Percentiles rank a stretch among this genome's conserved stretches.
Evolutionary conservation across 495 filamentous ascomycete species (phyloP).

Genomic region (Hypoxylon perforatum): DNA sequence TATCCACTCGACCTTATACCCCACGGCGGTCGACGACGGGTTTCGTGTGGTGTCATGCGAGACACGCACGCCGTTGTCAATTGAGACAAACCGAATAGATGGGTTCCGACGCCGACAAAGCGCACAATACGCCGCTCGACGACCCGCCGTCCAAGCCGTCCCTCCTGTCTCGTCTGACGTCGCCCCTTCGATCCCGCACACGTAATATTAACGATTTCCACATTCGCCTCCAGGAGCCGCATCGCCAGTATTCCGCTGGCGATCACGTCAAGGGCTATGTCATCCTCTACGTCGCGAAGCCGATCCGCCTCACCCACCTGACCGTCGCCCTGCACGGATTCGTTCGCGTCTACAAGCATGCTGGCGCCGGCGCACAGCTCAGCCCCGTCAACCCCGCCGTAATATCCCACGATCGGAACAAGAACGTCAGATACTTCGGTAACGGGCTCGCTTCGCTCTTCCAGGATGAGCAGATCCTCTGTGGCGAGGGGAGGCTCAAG

Average conservation of each 20-base stretch:
- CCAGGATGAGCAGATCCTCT: slow-evolving; percentile 89
- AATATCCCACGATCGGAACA: slow-evolving; percentile 53
- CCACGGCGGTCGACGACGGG: slow-evolving; percentile 30
- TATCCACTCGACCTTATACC: not conserved
- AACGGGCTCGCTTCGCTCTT: slow-evolving; percentile 89
- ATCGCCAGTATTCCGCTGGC: slow-evolving; percentile 80
- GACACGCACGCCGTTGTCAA: slow-evolving; percentile 44
- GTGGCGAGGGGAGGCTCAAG: slow-evolving; percentile 88
- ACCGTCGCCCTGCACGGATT: slow-evolving; percentile 87
- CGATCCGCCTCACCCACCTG: slow-evolving; percentile 89
- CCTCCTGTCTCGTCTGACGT: slow-evolving; percentile 61
- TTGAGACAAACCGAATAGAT: slow-evolving; percentile 45
- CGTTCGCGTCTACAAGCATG: slow-evolving; percentile 86
- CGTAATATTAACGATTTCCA: slow-evolving; percentile 86
- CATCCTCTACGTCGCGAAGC: slow-evolving; percentile 80
- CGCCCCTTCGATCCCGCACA: slow-evolving; percentile 68
- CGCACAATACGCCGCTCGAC: slow-evolving; percentile 43
- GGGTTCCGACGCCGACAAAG: slow-evolving; percentile 49
- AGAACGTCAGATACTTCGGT: slow-evolving; percentile 74
- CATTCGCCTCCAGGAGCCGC: slow-evolving; percentile 83
- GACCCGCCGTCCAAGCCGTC: slow-evolving; percentile 53
- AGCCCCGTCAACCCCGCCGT: slow-evolving; percentile 57
- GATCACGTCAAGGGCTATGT: slow-evolving; percentile 77
- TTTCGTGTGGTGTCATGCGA: slow-evolving; percentile 45
- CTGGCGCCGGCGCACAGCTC: slow-evolving; percentile 71